Evolutionary conservation across 768 basidiomycete genomes (phyloP), one percentile per base, ranked within the genome.

Genomic region (Coprinopsis sp.): DNA sequence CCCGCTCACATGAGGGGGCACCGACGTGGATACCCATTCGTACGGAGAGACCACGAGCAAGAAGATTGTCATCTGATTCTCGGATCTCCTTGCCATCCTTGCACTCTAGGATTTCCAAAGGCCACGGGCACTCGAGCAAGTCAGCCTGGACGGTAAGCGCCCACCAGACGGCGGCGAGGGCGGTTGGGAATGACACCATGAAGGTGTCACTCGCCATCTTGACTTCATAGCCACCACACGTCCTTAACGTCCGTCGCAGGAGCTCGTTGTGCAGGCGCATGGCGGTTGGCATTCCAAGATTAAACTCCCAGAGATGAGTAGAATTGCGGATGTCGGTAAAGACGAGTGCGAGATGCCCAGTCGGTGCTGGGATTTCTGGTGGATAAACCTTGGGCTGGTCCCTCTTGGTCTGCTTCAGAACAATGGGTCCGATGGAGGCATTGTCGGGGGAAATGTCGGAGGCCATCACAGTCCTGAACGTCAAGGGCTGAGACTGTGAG

Each of bases 121-220:
- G 96, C 96, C 96, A 99, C 11, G 80, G 66, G 50, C 87, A 83
- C 24, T 84, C 71, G 21, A 98, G 71, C 10, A 99, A 73, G 56
- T 87, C 79, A 24, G 82, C 68, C 62, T 98, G 96, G 14, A 93
- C 87, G 24, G 79, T 82, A 58, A 96, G 71, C 54, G 85, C 86
- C 88, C 91, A 99, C 74, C 91, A 84, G 14, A 97, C 66, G 0
- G 91, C 96, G 0, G 88, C 77, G 1, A 91, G 73, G 11, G 91
- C 79, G 2, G 84, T 89, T 2, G 91, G 88, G 77, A 99, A 99
- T 16, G 95, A 91, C 44, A 93, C 93, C 89, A 99, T 94, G 73
- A 99, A 99, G 1, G 95, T 84, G 58, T 98, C 96, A 23, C 96
- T 95, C 82, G 98, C 96, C 10, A 96, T 99, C 69, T 99, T 99